phyloP scores from a whole-genome alignment of 768 basidiomycete genomes.

The Vishniacozyma victoriae region DNA sequence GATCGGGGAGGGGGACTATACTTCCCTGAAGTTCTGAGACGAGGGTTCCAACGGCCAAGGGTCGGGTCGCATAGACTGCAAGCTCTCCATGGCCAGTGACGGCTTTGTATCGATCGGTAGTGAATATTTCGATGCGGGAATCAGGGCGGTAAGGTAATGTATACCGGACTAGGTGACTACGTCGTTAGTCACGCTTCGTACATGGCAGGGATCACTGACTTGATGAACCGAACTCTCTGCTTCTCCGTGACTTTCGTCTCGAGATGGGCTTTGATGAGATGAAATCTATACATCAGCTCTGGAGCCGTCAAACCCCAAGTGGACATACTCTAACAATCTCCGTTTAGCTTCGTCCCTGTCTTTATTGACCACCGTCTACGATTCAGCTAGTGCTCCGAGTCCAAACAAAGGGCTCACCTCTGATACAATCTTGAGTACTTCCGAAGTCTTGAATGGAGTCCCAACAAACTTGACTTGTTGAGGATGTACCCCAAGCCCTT shows the following conservation, averaged over 20 bases:
- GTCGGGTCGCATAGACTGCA: conserved; percentile 37
- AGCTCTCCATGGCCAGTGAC: conserved; percentile 41
- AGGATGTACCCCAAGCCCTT: conserved; percentile 42
- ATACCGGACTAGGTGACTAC: conserved; percentile 41
- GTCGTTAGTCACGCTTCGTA: neutral
- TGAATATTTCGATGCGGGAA: conserved; percentile 41
- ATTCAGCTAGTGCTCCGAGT: neutral
- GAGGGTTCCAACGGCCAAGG: conserved; percentile 19
- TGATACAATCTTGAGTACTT: conserved; percentile 34
- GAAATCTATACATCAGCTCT: conserved; percentile 18
- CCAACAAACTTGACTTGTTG: conserved; percentile 42
- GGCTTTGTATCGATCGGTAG: conserved; percentile 34
- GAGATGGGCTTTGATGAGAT: conserved; percentile 30
- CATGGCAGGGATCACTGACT: conserved; percentile 15
- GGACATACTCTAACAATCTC: conserved; percentile 33
- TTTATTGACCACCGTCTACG: conserved; percentile 29
- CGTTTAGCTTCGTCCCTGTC: conserved; percentile 20
- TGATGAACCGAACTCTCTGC: conserved; percentile 33
- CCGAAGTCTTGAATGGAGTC: conserved; percentile 35
- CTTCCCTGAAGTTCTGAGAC: conserved; percentile 36
- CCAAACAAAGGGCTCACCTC: conserved; percentile 22
- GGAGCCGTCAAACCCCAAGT: neutral
- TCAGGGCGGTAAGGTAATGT: conserved; percentile 30
- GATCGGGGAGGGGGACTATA: conserved; percentile 36
- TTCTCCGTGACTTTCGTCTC: conserved; percentile 20